A percentile compares a stretch with the other conserved stretches of the same genome.
Conservation (phyloP, 2,329 filamentous ascomycete genomes). For the Diaporthe helianthi region DNA sequence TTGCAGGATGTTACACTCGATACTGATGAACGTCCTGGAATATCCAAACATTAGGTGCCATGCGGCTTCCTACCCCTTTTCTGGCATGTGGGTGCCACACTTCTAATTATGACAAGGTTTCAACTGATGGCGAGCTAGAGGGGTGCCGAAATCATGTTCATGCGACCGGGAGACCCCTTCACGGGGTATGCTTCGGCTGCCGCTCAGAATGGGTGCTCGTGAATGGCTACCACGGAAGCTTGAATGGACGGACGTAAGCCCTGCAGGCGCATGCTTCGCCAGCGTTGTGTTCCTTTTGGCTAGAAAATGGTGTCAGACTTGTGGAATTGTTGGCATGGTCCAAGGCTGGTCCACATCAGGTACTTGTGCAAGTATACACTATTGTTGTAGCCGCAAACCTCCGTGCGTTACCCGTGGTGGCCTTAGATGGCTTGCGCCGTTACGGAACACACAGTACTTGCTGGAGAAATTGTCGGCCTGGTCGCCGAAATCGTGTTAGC, state of each 20-base stretch:
- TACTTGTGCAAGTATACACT: conserved; percentile 4
- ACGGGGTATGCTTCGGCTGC: conserved; percentile 18
- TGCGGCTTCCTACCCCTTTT: conserved; percentile 26
- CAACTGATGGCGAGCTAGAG: conserved; percentile 23
- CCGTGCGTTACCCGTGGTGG: conserved; percentile 24
- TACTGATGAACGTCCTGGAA: conserved; percentile 19
- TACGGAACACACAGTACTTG: no score
- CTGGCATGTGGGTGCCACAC: conserved; percentile 24
- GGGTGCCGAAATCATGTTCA: conserved; percentile 34
- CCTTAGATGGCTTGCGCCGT: conserved; percentile 22
- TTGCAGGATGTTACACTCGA: conserved; percentile 25
- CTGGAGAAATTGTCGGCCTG: conserved; percentile 25
- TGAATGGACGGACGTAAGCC: neutral
- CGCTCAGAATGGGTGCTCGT: conserved; percentile 14
- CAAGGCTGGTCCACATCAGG: conserved; percentile 3
- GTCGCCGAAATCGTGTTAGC: conserved; percentile 21
- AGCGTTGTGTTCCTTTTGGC: conserved; percentile 16
- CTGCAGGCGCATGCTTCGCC: conserved; percentile 21
- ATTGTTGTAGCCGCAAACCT: conserved; percentile 18
- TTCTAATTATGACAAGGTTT: conserved; percentile 34
- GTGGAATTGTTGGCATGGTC: conserved; percentile 22
- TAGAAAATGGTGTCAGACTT: conserved; percentile 23
- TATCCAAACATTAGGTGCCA: conserved; percentile 22
- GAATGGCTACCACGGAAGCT: conserved; percentile 15
- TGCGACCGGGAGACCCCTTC: conserved; percentile 28